These are phyloP conservation scores for Coemansia aciculifera DNA, from an alignment of 192 early-diverging fungal species.

Conservation along the genomic window DNA sequence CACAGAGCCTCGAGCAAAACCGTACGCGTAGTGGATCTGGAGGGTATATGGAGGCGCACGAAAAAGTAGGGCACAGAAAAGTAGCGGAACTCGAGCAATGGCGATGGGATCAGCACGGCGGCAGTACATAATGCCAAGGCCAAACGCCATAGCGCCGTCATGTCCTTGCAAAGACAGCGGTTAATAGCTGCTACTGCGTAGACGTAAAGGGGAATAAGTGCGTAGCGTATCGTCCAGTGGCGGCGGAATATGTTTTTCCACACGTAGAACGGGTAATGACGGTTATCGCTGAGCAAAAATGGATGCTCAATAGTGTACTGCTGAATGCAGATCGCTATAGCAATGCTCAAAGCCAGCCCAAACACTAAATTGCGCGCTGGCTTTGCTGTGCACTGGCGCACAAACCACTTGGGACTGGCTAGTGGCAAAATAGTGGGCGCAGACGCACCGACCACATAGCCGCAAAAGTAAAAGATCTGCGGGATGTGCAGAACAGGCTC, in stretches of 20 bases:
- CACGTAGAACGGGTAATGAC: conserved; percentile 95
- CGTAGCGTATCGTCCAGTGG: conserved; percentile 59
- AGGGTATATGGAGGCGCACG: conserved; percentile 64
- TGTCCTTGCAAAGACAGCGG: conserved; percentile 27
- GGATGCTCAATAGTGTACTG: conserved; percentile 82
- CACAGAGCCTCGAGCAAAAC: conserved; percentile 52
- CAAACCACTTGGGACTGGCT: conserved; percentile 31
- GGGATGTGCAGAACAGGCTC: conserved; percentile 73
- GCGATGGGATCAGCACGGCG: conserved; percentile 81
- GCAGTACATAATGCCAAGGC: conserved; percentile 58
- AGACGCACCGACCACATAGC: conserved; percentile 58
- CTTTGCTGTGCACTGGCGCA: conserved; percentile 5
- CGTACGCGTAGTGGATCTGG: conserved; percentile 1
- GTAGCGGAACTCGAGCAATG: conserved; percentile 93
- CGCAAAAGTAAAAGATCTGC: conserved; percentile 84
- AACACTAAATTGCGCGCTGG: conserved; percentile 6
- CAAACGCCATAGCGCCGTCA: conserved; percentile 58
- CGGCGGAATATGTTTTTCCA: conserved; percentile 78
- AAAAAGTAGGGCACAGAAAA: conserved; percentile 87
- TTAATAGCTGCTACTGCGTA: conserved; percentile 44
- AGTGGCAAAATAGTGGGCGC: conserved; percentile 51
- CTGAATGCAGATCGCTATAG: conserved; percentile 50
- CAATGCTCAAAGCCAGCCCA: neutral
- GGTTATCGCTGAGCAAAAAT: conserved; percentile 91
- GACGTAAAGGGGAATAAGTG: conserved; percentile 67